A percentile compares a stretch with the other conserved stretches of the same genome.
phyloP scores from a whole-genome alignment of 164 flowering plant species.

The Nymphaea thermarum region DNA sequence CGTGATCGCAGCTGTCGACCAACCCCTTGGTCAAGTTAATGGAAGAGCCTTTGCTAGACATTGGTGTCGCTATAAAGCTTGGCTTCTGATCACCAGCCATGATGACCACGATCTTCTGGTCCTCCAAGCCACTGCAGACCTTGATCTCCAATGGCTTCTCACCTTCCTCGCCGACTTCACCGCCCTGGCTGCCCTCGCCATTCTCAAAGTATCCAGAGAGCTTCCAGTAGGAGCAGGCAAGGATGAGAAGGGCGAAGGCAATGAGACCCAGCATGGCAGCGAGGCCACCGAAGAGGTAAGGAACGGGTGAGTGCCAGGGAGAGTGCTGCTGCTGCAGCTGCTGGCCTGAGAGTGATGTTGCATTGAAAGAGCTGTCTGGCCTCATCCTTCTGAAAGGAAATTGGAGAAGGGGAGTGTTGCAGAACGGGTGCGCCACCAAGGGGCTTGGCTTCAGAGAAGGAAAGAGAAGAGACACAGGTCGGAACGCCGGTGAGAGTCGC shows the following conservation, averaged over 20 bases:
- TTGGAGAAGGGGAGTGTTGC: not conserved
- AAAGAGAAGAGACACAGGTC: not conserved
- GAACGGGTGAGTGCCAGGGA: slow-evolving; percentile 85
- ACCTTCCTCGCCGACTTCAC: not conserved
- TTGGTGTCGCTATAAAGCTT: slow-evolving; percentile 52
- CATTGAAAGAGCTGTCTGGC: slow-evolving; percentile 5
- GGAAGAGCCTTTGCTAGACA: slow-evolving; percentile 20
- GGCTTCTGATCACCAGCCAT: slow-evolving; percentile 68
- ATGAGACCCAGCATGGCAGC: slow-evolving; percentile 85
- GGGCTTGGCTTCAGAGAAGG: not conserved
- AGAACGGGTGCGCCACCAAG: not conserved
- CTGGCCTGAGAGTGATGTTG: slow-evolving; percentile 3
- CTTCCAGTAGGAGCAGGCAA: slow-evolving; percentile 83
- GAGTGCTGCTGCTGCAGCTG: slow-evolving; percentile 64
- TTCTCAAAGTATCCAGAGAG: slow-evolving; percentile 43
- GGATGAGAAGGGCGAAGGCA: slow-evolving; percentile 68
- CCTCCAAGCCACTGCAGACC: not conserved
- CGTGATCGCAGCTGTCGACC: not conserved
- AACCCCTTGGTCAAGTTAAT: not conserved
- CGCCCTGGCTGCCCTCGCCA: slow-evolving; percentile 16
- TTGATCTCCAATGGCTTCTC: not conserved
- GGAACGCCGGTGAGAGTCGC: slow-evolving; percentile 1
- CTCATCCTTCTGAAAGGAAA: slow-evolving; percentile 17
- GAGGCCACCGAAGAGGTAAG: slow-evolving; percentile 70
- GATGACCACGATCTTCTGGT: slow-evolving; percentile 9